phyloP scores from a whole-genome alignment of 345 rosid species.

The Pelargonium nanum region DNA sequence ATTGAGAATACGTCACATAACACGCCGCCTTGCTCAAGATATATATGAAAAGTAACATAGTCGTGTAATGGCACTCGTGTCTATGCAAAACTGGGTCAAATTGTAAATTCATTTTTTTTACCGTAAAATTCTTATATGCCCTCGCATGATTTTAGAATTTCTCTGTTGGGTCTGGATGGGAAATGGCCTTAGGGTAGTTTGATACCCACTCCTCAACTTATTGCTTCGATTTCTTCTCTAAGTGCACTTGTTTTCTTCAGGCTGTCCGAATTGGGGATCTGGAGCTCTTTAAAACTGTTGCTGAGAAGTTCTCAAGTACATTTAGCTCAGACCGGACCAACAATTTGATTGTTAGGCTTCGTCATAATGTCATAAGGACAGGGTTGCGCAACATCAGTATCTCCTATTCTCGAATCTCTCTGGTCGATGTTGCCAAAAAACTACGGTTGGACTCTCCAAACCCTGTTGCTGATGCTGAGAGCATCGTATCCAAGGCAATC shows the following conservation, averaged over 20 bases:
- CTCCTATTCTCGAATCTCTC: constrained; percentile 62
- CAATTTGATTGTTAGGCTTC: constrained; percentile 61
- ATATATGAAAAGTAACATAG: no score
- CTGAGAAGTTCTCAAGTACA: constrained; percentile 54
- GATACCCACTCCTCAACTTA: no score
- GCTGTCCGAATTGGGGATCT: constrained; percentile 87
- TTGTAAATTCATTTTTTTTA: no score
- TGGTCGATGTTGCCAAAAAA: constrained; percentile 54
- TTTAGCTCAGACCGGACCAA: constrained; percentile 52
- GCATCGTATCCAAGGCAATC: constrained; percentile 76
- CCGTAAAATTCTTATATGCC: no score
- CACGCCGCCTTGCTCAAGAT: no score
- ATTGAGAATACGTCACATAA: no score
- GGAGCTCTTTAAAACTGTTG: constrained; percentile 67
- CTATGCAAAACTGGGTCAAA: no score
- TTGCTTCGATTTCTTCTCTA: no score
- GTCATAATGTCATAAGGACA: constrained; percentile 77
- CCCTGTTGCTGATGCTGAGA: constrained; percentile 76
- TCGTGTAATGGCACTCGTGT: no score
- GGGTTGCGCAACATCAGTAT: constrained; percentile 72
- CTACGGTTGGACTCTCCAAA: constrained; percentile 47
- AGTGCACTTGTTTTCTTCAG: constrained; percentile 19
- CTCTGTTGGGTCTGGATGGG: no score
- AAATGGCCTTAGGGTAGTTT: no score
- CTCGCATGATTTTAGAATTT: no score